Conservation (phyloP, 805 yeast genomes). For the Vanderwaltozyma verrucispora region DNA sequence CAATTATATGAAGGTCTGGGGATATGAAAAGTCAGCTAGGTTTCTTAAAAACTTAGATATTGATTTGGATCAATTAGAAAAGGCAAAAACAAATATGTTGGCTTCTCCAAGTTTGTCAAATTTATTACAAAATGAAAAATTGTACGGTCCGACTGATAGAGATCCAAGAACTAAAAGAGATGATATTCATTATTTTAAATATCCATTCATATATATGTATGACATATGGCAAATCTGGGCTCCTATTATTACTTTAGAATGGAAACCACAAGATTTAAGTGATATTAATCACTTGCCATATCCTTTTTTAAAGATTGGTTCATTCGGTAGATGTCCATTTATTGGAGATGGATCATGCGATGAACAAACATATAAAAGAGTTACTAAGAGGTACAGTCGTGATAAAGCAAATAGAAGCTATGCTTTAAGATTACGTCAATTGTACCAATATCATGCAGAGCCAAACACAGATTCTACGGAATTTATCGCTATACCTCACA, state of each 20-base stretch:
- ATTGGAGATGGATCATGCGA: slow-evolving; percentile 40
- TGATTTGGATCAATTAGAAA: slow-evolving; percentile 23
- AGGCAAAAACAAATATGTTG: slow-evolving; percentile 14
- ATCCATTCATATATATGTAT: slow-evolving; percentile 65
- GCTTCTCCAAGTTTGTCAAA: slow-evolving; percentile 39
- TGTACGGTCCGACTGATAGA: slow-evolving; percentile 79
- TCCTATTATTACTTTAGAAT: slow-evolving; percentile 77
- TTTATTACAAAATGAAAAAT: slow-evolving; percentile 71
- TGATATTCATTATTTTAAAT: slow-evolving; percentile 72
- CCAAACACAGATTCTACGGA: slow-evolving; percentile 9
- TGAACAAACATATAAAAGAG: slow-evolving; percentile 21
- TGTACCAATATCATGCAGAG: slow-evolving; percentile 23
- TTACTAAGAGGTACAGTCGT: slow-evolving; percentile 23
- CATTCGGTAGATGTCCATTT: slow-evolving; percentile 71
- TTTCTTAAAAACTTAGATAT: slow-evolving; percentile 60
- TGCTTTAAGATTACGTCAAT: slow-evolving; percentile 23
- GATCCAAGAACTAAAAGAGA: slow-evolving; percentile 80
- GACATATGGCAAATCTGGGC: slow-evolving; percentile 70
- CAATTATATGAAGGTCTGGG: slow-evolving; percentile 73
- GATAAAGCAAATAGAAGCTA: slow-evolving; percentile 24
- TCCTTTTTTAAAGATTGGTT: slow-evolving; percentile 25
- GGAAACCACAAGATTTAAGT: slow-evolving; percentile 37
- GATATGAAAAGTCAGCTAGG: slow-evolving; percentile 71
- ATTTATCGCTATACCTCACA: slow-evolving; percentile 18
- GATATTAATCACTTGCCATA: slow-evolving; percentile 25